A percentile compares a stretch with the other conserved stretches of the same genome.
phyloP scores from a whole-genome alignment of 2,329 filamentous ascomycete genomes.

The Colletotrichum shisoi region DNA sequence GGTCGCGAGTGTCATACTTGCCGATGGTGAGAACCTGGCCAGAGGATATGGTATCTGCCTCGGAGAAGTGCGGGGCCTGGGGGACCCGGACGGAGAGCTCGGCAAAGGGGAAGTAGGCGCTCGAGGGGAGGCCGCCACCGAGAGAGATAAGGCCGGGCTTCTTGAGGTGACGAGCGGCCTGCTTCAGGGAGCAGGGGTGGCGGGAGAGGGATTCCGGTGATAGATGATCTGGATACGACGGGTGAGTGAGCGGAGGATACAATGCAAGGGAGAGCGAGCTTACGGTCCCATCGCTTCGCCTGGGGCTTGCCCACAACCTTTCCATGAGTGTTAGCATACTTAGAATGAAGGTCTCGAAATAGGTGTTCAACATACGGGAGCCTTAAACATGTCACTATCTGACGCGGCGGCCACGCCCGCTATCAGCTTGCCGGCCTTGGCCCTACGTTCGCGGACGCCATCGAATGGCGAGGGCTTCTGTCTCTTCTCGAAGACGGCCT shows the following conservation, averaged over 20 bases:
- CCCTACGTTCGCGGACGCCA: constrained; percentile 72
- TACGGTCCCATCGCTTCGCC: constrained; percentile 85
- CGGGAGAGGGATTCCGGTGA: constrained; percentile 68
- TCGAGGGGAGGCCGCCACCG: constrained; percentile 87
- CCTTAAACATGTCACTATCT: constrained; percentile 85
- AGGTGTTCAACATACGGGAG: constrained; percentile 60
- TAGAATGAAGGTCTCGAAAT: constrained; percentile 9
- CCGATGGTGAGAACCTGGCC: constrained; percentile 72
- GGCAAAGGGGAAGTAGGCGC: constrained; percentile 92
- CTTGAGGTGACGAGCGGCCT: constrained; percentile 79
- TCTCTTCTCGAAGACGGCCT: constrained; percentile 37
- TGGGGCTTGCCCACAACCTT: constrained; percentile 68
- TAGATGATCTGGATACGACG: constrained; percentile 58
- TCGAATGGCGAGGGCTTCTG: constrained; percentile 54
- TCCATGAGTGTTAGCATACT: constrained; percentile 38
- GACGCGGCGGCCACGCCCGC: constrained; percentile 79
- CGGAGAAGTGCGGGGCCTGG: constrained; percentile 71
- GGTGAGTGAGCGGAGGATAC: constrained; percentile 8
- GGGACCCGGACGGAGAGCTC: constrained; percentile 79
- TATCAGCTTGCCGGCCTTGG: constrained; percentile 74
- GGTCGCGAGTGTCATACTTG: constrained; percentile 80
- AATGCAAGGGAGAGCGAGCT: constrained; percentile 51
- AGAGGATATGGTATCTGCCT: constrained; percentile 67
- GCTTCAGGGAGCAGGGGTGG: constrained; percentile 78
- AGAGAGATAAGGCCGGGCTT: constrained; percentile 88